These are phyloP conservation scores for Pseudogymnoascus sp. DNA, from an alignment of 2,329 filamentous ascomycete species.

Conservation along the genomic window DNA sequence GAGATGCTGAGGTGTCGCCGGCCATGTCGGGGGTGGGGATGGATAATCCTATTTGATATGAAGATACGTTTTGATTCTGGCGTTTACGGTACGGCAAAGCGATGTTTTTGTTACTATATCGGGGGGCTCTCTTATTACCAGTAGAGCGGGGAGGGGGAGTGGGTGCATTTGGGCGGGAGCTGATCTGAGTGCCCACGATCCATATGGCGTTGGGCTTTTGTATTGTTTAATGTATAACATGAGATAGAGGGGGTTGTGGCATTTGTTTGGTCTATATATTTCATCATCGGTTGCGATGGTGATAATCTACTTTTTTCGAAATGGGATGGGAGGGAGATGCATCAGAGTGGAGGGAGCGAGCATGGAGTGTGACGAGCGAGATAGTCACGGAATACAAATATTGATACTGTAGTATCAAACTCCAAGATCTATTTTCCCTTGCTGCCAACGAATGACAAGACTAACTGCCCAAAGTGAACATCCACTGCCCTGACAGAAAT, in stretches of 20 bases:
- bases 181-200: not conserved
- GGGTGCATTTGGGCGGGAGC: not conserved
- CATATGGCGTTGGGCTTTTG: not conserved
- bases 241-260: not conserved
- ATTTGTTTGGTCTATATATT: not conserved
- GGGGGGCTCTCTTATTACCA: not conserved
- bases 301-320: not conserved
- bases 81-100: not conserved
- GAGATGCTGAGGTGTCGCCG: not conserved
- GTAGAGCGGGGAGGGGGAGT: not conserved
- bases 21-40: constrained; percentile 19
- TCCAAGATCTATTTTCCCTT: not conserved
- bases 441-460: not conserved
- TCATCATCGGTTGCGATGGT: not conserved
- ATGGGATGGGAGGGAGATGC: not conserved
- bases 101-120: not conserved
- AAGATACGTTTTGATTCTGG: constrained; percentile 1
- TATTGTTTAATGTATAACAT: constrained; percentile 4
- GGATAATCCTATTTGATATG: constrained; percentile 23
- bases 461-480: not conserved
- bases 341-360: not conserved
- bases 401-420: not conserved
- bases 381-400: not conserved
- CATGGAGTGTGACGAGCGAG: not conserved
- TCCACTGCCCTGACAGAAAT: no score